phyloP scores from a whole-genome alignment of 139 green algal genomes.

The Chlorella sp. region DNA sequence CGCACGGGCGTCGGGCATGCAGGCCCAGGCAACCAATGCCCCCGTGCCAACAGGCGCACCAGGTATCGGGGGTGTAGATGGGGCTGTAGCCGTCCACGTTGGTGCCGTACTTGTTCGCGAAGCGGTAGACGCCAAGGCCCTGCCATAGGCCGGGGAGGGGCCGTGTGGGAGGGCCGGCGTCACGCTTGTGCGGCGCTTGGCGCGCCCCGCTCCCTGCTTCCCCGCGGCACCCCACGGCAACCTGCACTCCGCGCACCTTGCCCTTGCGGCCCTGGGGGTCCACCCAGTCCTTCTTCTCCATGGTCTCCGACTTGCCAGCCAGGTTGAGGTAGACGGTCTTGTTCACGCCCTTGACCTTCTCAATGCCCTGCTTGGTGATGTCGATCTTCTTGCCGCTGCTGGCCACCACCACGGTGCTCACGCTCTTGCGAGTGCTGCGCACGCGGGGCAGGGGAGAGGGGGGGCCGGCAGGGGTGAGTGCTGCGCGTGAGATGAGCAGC shows the following conservation, averaged over 20 bases:
- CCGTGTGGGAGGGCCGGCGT: too few species aligned
- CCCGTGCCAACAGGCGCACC: constrained; percentile 80
- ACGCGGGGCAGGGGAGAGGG: neutral
- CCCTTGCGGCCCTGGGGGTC: constrained; percentile 90
- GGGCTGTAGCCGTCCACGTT: constrained; percentile 97
- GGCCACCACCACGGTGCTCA: constrained; percentile 47
- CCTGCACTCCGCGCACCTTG: constrained; percentile 35
- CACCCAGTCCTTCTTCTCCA: constrained; percentile 86
- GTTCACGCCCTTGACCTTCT: too few species aligned
- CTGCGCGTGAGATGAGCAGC: neutral
- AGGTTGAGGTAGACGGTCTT: constrained; percentile 80
- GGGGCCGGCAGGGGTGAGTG: neutral
- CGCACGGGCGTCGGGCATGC: too few species aligned
- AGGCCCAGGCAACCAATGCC: too few species aligned
- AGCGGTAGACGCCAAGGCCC: constrained; percentile 91
- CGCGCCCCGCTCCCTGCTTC: neutral
- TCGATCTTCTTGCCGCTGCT: constrained; percentile 82
- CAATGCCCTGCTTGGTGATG: constrained; percentile 83
- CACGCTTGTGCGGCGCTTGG: too few species aligned
- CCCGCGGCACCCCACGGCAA: neutral
- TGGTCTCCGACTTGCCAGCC: constrained; percentile 71
- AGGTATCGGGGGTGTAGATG: constrained; percentile 96
- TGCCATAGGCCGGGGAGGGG: too few species aligned
- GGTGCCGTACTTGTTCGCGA: constrained; percentile 90
- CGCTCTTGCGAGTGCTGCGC: constrained; percentile 24